Percentiles rank a stretch among this genome's conserved stretches.
phyloP scores from a whole-genome alignment of 2,329 filamentous ascomycete genomes.

The Sporothrix euskadiensis region DNA sequence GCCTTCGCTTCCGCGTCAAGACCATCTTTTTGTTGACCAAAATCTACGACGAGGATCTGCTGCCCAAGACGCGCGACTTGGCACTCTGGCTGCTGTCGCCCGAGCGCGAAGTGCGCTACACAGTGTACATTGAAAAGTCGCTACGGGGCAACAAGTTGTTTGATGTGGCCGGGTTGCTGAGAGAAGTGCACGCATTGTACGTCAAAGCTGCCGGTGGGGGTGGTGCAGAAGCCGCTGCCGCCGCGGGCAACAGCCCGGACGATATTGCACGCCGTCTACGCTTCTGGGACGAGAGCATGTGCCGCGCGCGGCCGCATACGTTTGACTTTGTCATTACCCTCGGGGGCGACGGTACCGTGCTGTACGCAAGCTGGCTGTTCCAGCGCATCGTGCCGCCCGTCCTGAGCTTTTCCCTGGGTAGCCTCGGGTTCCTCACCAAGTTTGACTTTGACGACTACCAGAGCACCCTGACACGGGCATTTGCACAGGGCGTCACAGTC shows the following conservation, averaged over 20 bases:
- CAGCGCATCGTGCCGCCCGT: slow-evolving; percentile 93
- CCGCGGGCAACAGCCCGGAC: slow-evolving; percentile 35
- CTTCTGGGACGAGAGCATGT: slow-evolving; percentile 83
- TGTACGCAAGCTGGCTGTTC: slow-evolving; percentile 96
- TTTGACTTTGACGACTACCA: slow-evolving; percentile 83
- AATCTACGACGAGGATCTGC: slow-evolving; percentile 78
- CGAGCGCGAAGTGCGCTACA: slow-evolving; percentile 67
- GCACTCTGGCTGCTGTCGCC: slow-evolving; percentile 77
- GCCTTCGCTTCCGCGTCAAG: slow-evolving; percentile 76
- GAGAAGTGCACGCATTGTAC: slow-evolving; percentile 56
- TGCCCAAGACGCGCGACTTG: slow-evolving; percentile 74
- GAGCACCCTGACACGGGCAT: slow-evolving; percentile 68
- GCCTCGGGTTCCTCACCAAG: slow-evolving; percentile 91
- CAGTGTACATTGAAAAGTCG: slow-evolving; percentile 79
- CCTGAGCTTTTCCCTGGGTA: slow-evolving; percentile 84
- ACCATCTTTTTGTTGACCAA: slow-evolving; percentile 90
- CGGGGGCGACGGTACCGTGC: slow-evolving; percentile 92
- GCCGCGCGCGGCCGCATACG: slow-evolving; percentile 72
- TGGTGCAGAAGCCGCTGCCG: not conserved
- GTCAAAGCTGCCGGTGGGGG: slow-evolving; percentile 40
- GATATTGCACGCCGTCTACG: slow-evolving; percentile 59
- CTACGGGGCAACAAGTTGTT: slow-evolving; percentile 72
- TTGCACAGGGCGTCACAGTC: slow-evolving; percentile 82
- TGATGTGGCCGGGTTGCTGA: slow-evolving; percentile 66
- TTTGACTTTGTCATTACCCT: slow-evolving; percentile 94